Conservation (phyloP, 2,329 filamentous ascomycete species). For the Chalaropsis thielavioides region DNA sequence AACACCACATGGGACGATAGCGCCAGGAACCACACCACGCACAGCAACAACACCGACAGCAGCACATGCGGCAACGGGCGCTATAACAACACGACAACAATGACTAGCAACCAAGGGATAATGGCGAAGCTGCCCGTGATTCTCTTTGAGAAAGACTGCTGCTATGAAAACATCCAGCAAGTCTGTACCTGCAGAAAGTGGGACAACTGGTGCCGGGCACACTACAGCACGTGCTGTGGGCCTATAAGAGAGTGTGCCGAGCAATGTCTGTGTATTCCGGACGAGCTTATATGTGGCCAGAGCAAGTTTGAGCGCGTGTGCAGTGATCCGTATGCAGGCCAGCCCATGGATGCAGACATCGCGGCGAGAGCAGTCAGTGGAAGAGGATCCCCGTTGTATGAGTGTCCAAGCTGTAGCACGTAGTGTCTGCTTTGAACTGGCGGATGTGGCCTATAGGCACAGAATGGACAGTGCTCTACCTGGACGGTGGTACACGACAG, state of each 20-base stretch:
- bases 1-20: neutral
- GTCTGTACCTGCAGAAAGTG: slow-evolving; percentile 9
- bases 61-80: neutral
- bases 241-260: slow-evolving; percentile 11
- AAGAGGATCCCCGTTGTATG: neutral
- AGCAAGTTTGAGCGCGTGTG: slow-evolving; percentile 4
- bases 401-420: neutral
- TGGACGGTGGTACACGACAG: neutral
- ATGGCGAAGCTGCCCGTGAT: neutral
- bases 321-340: neutral
- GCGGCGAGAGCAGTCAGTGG: neutral
- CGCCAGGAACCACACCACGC: neutral
- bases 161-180: slow-evolving; percentile 8
- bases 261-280: slow-evolving; percentile 11
- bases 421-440: neutral
- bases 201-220: slow-evolving; percentile 10
- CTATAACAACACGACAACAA: neutral
- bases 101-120: neutral
- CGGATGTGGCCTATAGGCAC: neutral
- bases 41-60: neutral
- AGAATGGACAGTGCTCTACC: neutral
- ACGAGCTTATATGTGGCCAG: slow-evolving; percentile 7
- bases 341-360: neutral
- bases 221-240: slow-evolving; percentile 11
- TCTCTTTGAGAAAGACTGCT: slow-evolving; percentile 8